Base-by-base conservation (phyloP, 2,329 filamentous ascomycete species). In the Westerdykella ornata region DNA sequence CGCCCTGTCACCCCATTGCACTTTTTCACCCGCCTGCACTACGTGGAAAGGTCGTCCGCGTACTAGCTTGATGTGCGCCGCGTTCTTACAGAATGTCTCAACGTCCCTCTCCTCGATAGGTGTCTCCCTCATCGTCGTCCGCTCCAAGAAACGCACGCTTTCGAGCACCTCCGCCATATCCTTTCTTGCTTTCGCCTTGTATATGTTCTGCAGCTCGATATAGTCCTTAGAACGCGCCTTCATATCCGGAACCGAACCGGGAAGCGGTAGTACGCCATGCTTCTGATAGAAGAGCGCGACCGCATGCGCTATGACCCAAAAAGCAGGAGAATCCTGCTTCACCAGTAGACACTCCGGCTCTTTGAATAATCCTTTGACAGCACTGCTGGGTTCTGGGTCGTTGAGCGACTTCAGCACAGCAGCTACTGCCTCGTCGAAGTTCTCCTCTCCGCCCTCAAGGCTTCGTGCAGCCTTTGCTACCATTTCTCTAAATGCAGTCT, bases 81-180 rank as follows among this genome's bases (percentile, higher is more conserved):
- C 90, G 53, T 94, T 94, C 68, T 94, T 96, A 76, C 90, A 97
- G 66, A 96, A 97, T 28, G 84, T 73, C 58, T 95, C 89, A 35
- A 97, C 82, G 54, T 95, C 87, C 39, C 78, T 77, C 34, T 79
- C 72, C 35, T 84, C 74, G 42, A 94, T 75, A 2, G 59, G 48
- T 2, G 56, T 56, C 2, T 57, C 48, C 68, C 72, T 57, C 65
- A 78, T 65, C 61, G 76, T 62, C 11, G 68, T 59, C 4, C 69
- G 56, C 57, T 82, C 78, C 8, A 76, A 58, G 26, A 71, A 65
- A 35, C 78, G 80, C 32, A 88, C 81, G 11, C 68, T 78, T 11
- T 73, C 68, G 2, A 88, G 68, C 2, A 97, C 84, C 64, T 94
- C 84, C 20, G 78, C 76, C 12, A 82, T 72, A 57, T 98, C 92